Evolutionary conservation across 78 protist species (phyloP).

Genomic region (Dictyostelium capitatum): DNA sequence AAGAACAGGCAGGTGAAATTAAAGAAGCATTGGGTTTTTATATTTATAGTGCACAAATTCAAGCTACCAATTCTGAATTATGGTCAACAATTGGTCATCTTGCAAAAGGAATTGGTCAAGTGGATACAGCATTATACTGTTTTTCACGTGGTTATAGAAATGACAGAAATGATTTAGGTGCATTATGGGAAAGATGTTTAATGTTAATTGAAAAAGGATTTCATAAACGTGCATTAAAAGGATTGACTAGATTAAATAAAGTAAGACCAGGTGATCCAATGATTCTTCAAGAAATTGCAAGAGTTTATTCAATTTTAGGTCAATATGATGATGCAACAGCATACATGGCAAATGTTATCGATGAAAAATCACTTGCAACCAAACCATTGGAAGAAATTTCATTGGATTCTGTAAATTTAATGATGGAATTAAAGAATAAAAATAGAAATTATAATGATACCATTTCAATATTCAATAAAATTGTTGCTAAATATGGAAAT

Average conservation of each 20-base stretch:
- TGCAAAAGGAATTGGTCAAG: background rate
- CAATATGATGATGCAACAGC: conserved; percentile 25
- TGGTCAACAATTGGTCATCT: conserved; percentile 3
- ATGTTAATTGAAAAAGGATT: background rate
- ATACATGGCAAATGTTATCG: background rate
- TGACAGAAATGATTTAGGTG: conserved; percentile 38
- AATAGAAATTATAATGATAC: conserved; percentile 4
- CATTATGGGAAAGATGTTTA: conserved; percentile 1
- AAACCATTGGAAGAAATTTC: background rate
- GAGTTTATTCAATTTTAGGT: background rate
- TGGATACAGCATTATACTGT: conserved; percentile 5
- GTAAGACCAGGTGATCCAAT: conserved; percentile 6
- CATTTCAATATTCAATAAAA: background rate
- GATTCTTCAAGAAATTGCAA: background rate
- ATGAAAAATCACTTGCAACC: background rate
- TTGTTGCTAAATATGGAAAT: background rate
- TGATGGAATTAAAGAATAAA: conserved; percentile 35
- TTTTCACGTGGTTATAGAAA: background rate
- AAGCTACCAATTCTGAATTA: background rate
- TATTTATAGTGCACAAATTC: conserved; percentile 12
- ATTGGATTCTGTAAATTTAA: conserved; percentile 22
- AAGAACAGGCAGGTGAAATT: background rate
- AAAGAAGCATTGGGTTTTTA: background rate
- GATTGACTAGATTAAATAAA: background rate
- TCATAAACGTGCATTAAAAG: conserved; percentile 8